phyloP scores from a whole-genome alignment of 768 basidiomycete species.

The Russula abietina region DNA sequence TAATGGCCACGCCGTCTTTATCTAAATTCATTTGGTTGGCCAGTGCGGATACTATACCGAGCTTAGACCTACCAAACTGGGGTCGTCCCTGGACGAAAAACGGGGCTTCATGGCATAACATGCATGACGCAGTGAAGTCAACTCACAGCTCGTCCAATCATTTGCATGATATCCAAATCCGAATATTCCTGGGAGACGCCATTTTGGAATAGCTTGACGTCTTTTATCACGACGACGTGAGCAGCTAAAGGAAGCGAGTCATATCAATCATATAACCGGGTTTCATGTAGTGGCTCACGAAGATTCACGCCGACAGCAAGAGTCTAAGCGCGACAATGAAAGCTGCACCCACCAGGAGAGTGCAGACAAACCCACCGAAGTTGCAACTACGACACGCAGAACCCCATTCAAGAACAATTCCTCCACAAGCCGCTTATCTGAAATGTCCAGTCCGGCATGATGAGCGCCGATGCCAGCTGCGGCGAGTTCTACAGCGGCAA shows the following conservation, averaged over 20 bases:
- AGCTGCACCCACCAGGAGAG: not conserved
- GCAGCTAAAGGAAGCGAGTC: constrained; percentile 51
- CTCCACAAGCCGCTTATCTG: constrained; percentile 73
- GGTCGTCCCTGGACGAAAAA: constrained; percentile 62
- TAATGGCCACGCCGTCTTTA: constrained; percentile 75
- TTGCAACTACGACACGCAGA: constrained; percentile 69
- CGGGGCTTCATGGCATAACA: not conserved
- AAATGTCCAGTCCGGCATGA: constrained; percentile 75
- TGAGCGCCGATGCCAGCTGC: constrained; percentile 78
- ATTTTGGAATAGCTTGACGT: constrained; percentile 75
- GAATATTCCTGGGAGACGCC: constrained; percentile 72
- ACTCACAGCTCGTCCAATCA: constrained; percentile 88
- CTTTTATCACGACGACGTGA: constrained; percentile 89
- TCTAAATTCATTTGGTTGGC: constrained; percentile 40
- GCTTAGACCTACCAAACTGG: constrained; percentile 62
- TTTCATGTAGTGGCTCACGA: constrained; percentile 44
- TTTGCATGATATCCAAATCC: constrained; percentile 90
- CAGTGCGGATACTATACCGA: not conserved
- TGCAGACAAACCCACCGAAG: constrained; percentile 53
- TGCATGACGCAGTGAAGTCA: not conserved
- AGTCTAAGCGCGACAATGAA: constrained; percentile 47
- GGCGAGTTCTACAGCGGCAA: constrained; percentile 47
- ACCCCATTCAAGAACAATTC: constrained; percentile 58
- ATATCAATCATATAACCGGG: not conserved
- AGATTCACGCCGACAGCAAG: constrained; percentile 95